phyloP scores from a whole-genome alignment of 129 eudicot species.

The Lactuca saligna region DNA sequence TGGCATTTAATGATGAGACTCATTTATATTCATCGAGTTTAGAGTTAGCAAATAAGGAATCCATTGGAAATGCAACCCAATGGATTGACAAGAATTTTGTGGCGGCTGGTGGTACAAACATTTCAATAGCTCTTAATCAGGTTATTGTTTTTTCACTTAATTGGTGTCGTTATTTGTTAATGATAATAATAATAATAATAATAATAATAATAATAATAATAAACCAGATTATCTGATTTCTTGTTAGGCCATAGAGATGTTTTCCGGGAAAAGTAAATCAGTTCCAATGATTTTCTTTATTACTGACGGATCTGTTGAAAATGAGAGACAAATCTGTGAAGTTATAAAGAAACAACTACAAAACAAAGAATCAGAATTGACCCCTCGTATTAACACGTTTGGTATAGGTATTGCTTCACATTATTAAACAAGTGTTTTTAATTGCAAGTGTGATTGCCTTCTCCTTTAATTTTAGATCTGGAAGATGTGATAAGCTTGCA shows the following conservation, averaged over 20 bases:
- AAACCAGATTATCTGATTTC: not conserved
- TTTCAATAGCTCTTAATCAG: slow-evolving; percentile 64
- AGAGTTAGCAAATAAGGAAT: slow-evolving; percentile 58
- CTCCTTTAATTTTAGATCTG: too few relatives aligned
- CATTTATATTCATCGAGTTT: slow-evolving; percentile 50
- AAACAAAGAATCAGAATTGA: slow-evolving; percentile 38
- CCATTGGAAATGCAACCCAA: slow-evolving; percentile 48
- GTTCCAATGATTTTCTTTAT: slow-evolving; percentile 67
- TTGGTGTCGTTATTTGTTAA: not conserved
- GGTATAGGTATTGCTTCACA: slow-evolving; percentile 62
- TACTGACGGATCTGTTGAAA: slow-evolving; percentile 87
- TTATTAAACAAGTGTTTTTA: too few relatives aligned
- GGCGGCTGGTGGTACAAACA: slow-evolving; percentile 79
- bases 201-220: too few relatives aligned
- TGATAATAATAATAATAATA: not conserved
- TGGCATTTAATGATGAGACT: slow-evolving; percentile 63
- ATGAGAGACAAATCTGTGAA: slow-evolving; percentile 73
- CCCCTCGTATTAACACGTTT: slow-evolving; percentile 73
- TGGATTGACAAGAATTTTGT: slow-evolving; percentile 66
- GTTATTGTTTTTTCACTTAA: slow-evolving; percentile 27
- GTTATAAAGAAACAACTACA: slow-evolving; percentile 34
- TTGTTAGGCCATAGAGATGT: slow-evolving; percentile 70
- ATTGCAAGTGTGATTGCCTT: too few relatives aligned
- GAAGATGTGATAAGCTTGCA: not conserved
- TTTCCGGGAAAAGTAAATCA: slow-evolving; percentile 47